Evolutionary conservation across 495 filamentous ascomycete species (phyloP).

Genomic region (Podospora appendiculata): DNA sequence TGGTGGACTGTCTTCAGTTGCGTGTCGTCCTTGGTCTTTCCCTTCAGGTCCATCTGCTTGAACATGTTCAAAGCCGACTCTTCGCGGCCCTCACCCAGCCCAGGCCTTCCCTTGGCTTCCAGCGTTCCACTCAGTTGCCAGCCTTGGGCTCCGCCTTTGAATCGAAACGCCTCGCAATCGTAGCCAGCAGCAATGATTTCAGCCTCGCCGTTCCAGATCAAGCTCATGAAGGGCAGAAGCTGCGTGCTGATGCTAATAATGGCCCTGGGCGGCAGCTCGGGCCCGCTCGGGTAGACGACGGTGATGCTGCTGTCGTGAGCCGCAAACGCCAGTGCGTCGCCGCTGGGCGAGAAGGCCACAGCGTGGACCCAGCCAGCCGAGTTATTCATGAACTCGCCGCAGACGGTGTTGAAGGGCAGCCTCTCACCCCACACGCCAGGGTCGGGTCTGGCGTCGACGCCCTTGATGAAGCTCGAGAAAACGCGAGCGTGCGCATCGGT

Average conservation of each 20-base stretch:
- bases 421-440: slow-evolving; percentile 90
- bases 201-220: slow-evolving; percentile 86
- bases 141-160: slow-evolving; percentile 71
- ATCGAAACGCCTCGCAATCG: slow-evolving; percentile 91
- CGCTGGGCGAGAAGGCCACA: slow-evolving; percentile 83
- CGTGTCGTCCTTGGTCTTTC: slow-evolving; percentile 80
- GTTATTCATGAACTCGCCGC: slow-evolving; percentile 90
- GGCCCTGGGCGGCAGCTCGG: slow-evolving; percentile 83
- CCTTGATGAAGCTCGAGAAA: slow-evolving; percentile 93
- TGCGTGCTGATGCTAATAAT: slow-evolving; percentile 85
- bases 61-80: slow-evolving; percentile 97
- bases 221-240: slow-evolving; percentile 78
- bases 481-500: slow-evolving; percentile 97
- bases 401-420: slow-evolving; percentile 94
- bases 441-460: slow-evolving; percentile 79
- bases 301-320: slow-evolving; percentile 94
- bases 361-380: slow-evolving; percentile 95
- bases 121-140: slow-evolving; percentile 83
- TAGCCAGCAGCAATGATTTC: slow-evolving; percentile 96
- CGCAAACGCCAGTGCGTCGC: slow-evolving; percentile 82
- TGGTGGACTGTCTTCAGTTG: slow-evolving; percentile 94
- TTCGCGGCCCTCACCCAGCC: slow-evolving; percentile 37
- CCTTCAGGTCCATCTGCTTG: slow-evolving; percentile 95
- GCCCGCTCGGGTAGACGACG: slow-evolving; percentile 86
- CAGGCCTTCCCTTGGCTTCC: slow-evolving; percentile 67